Base-by-base conservation (phyloP, 2,329 filamentous ascomycete genomes). In the Colletotrichum karsti region DNA sequence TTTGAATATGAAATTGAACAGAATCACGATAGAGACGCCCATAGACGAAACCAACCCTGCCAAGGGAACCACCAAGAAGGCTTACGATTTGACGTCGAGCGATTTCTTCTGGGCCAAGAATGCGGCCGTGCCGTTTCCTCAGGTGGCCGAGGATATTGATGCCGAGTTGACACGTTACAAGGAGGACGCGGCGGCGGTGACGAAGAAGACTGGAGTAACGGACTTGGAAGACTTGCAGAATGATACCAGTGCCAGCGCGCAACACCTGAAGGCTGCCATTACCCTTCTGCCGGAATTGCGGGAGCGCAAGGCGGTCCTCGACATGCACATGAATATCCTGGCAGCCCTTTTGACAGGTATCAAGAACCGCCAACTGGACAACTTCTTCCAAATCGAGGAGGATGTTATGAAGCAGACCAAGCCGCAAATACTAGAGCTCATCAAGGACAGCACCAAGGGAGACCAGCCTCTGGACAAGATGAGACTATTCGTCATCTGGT, bases 101-200 rank as follows among this genome's bases (percentile, higher is more conserved):
- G 96, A 99, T 79, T 98, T 97, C 79, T 99, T 99, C 83, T 99
- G 96, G 96, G 88, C 91, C 69, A 94, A 94, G 77, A 98, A 99
- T 77, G 93, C 96, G 1, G 90, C 92, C 7, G 86, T 93, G 20
- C 95, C 96, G 2, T 98, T 99, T 74, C 96, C 95, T 2, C 94
- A 98, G 74, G 96, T 98, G 3, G 96, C 96, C 1, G 96, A 98
- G 79, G 94, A 98, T 73, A 98, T 98, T 68, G 95, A 98, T 77
- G 90, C 92, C 9, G 95, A 99, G 77, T 87, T 98, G 76, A 95
- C 93, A 60, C 92, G 93, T 71, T 99, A 98, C 81, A 97, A 97
- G 80, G 94, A 98, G 71, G 96, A 99, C 75, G 95, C 95, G 2
- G 93, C 92, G 60, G 94, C 97, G 20, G 92, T 99, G 65, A 99